Evolutionary conservation across 345 rosid species (phyloP), one percentile per base, ranked within the genome.

Genomic region (Arabidopsis suecica): DNA sequence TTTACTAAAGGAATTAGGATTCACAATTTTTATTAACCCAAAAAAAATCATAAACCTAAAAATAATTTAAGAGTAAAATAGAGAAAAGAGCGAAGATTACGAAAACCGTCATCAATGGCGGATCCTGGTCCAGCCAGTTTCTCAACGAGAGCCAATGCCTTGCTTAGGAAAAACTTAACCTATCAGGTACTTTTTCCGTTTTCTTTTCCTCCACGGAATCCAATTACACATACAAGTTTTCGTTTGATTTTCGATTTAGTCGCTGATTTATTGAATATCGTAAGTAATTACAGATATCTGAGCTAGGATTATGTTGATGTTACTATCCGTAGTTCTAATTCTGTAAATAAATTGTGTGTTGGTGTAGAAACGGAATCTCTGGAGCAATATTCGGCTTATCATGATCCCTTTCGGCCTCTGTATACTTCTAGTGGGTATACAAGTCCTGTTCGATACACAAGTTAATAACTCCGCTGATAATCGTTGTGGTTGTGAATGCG

Each of bases 101-200:
- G 32, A 20, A 20, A 20, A 4, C n/a, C 9, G 28, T 59, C 72
- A 41, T 11, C 67, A 71, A 89, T 89, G 95, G 87, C 79, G 80
- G 86, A 82, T 72, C 68, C 76, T 44, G 86, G 81, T 59, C 83
- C 82, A 7, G 76, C 90, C 65, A 84, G 88, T 83, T 92, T 86
- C 88, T 74, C 80, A 71, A 82, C 91, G 38, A 90, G 88, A 79
- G 88, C 90, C 71, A 84, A 88, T 75, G 97, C 97, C 63, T 79
- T 95, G 75, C 86, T 92, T 66, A 74, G 96, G 10, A 95, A 95
- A 89, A 95, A 92, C 81, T 80, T 90, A 84, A 89, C 87, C 61
- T 90, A 71, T 69, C 99, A 95, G 97, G 99, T 95, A 12, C 2
- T 1, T 13, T 1, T 3, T 33, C 0, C 2, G 48, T 41, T 51